These are phyloP conservation scores for Linnemannia elongata DNA, from an alignment of 192 early-diverging fungal species.

Conservation along the genomic window DNA sequence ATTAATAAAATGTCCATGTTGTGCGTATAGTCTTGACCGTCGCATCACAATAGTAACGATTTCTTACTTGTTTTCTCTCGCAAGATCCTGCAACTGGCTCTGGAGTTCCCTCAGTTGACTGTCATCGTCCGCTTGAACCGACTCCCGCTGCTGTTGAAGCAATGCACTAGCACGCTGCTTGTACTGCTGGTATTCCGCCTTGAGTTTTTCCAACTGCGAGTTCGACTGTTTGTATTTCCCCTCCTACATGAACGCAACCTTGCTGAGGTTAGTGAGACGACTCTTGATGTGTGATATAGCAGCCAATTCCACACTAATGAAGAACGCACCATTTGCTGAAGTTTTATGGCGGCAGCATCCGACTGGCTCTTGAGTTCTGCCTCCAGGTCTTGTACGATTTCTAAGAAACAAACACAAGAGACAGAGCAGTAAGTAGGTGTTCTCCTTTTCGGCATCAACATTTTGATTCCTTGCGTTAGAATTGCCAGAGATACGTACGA, in stretches of 20 bases:
- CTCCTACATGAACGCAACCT: constrained; percentile 47
- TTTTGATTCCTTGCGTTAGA: neutral
- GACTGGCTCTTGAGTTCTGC: constrained; percentile 56
- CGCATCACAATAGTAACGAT: neutral
- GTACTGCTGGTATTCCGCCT: constrained; percentile 69
- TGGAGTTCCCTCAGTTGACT: constrained; percentile 37
- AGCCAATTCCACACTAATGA: no score
- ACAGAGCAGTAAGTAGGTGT: neutral
- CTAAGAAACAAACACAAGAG: constrained; percentile 22
- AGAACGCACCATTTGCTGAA: constrained; percentile 58
- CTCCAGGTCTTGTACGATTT: constrained; percentile 45
- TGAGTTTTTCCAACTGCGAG: constrained; percentile 59
- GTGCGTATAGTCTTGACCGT: neutral
- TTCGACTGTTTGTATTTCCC: constrained; percentile 61
- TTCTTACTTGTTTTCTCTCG: constrained; percentile 45
- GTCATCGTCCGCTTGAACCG: constrained; percentile 35
- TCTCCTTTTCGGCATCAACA: neutral
- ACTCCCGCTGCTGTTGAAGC: constrained; percentile 58
- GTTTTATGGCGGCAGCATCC: constrained; percentile 42
- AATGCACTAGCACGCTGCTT: constrained; percentile 66
- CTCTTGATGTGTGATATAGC: neutral
- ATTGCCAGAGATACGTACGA: constrained; percentile 30
- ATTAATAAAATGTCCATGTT: neutral
- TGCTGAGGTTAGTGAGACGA: neutral
- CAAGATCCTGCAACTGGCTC: constrained; percentile 35